Percentiles rank a stretch among this genome's conserved stretches.
These are phyloP conservation scores for Ustilago vetiveriae DNA, from an alignment of 1,284 basidiomycete species.

Conservation along the genomic window DNA sequence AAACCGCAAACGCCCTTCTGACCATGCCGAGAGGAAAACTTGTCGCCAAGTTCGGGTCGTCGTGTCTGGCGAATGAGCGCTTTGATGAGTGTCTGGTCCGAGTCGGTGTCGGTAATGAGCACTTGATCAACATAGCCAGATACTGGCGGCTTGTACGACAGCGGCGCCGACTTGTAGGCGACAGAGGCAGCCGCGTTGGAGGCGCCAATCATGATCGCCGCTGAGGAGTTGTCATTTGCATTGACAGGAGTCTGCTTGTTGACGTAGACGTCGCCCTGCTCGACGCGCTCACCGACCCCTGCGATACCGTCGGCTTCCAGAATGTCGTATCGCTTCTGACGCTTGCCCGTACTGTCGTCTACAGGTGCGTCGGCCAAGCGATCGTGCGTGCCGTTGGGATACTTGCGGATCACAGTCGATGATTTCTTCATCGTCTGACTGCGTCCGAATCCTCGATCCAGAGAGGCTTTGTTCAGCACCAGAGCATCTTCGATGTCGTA, in stretches of 20 bases:
- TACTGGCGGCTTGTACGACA: constrained; percentile 70
- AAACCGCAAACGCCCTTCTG: constrained; percentile 99
- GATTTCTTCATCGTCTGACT: constrained; percentile 98
- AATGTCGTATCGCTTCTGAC: constrained; percentile 85
- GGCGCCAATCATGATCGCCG: constrained; percentile 45
- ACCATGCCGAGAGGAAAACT: constrained; percentile 97
- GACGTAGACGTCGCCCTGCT: constrained; percentile 92
- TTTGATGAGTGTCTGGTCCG: constrained; percentile 95
- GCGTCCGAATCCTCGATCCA: constrained; percentile 95
- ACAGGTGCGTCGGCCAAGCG: constrained; percentile 90
- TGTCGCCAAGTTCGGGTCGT: constrained; percentile 95
- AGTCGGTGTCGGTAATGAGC: constrained; percentile 90
- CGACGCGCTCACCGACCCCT: constrained; percentile 91
- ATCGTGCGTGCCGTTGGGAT: constrained; percentile 97
- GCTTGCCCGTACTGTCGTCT: constrained; percentile 76
- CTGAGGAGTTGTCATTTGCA: constrained; percentile 74
- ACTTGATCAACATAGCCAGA: constrained; percentile 97
- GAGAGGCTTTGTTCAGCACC: constrained; percentile 82
- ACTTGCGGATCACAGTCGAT: constrained; percentile 90
- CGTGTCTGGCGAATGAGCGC: constrained; percentile 97
- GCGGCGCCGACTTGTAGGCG: constrained; percentile 72
- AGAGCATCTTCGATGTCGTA: constrained; percentile 99
- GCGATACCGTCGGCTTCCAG: constrained; percentile 92
- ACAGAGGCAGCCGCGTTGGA: constrained; percentile 35
- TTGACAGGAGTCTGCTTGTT: constrained; percentile 96